These are phyloP conservation scores for Fusarium sp. DNA, from an alignment of 2,329 filamentous ascomycete genomes.

Conservation along the genomic window DNA sequence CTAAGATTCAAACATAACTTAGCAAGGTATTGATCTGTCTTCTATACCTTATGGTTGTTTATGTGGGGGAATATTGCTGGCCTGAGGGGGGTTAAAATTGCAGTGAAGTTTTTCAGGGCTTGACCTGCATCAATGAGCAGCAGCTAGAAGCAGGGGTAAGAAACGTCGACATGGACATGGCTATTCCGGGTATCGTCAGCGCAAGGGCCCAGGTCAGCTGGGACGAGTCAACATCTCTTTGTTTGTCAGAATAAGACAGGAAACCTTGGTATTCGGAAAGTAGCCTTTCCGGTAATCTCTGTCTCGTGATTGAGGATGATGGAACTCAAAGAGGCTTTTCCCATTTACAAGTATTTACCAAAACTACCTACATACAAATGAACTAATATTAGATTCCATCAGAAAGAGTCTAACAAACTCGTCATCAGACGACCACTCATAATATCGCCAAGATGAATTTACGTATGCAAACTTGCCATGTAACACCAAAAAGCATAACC, in stretches of 20 bases:
- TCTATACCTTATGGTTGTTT: not conserved
- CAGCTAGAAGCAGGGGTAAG: not conserved
- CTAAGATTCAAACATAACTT: not conserved
- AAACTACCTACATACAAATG: not conserved
- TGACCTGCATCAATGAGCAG: too few species aligned
- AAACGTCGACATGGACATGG: not conserved
- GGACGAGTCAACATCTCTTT: not conserved
- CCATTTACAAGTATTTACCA: not conserved
- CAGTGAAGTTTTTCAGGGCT: too few species aligned
- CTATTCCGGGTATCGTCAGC: not conserved
- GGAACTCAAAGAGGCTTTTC: not conserved
- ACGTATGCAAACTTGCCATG: not conserved
- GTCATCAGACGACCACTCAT: not conserved
- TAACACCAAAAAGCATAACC: not conserved
- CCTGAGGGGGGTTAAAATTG: not conserved
- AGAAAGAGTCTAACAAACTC: not conserved
- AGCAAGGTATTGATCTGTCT: not conserved
- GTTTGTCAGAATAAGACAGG: not conserved
- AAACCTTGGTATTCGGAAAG: not conserved
- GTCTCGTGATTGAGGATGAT: not conserved
- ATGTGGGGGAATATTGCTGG: not conserved
- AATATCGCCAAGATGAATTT: constrained; percentile 1
- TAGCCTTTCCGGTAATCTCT: not conserved
- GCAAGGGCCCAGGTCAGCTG: not conserved
- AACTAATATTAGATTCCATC: not conserved